Percentiles rank a stretch among this genome's conserved stretches.
Evolutionary conservation across 2,329 filamentous ascomycete species (phyloP).

Genomic region (Colletotrichum musicola): DNA sequence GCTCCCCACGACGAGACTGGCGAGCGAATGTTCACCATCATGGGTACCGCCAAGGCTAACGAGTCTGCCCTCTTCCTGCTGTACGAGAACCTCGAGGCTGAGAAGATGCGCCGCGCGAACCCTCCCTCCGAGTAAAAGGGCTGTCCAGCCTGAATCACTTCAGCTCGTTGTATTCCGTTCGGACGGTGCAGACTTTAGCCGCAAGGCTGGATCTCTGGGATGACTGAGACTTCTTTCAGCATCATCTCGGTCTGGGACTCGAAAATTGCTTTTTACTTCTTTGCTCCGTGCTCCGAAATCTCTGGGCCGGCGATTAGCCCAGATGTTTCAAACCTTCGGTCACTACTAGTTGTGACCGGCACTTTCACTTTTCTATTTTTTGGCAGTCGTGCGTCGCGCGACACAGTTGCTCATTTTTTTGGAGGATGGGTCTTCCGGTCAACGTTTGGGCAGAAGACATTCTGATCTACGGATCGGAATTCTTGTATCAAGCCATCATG

Average conservation of each 20-base stretch:
- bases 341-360: slow-evolving; percentile 7
- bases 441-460: slow-evolving; percentile 36
- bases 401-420: slow-evolving; percentile 26
- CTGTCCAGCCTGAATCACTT: slow-evolving; percentile 18
- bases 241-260: slow-evolving; percentile 21
- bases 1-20: slow-evolving; percentile 96
- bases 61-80: slow-evolving; percentile 96
- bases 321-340: slow-evolving; percentile 12
- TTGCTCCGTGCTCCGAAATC: slow-evolving; percentile 6
- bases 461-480: slow-evolving; percentile 28
- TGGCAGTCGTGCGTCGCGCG: neutral
- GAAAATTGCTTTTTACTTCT: slow-evolving; percentile 19
- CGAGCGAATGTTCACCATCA: slow-evolving; percentile 99
- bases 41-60: slow-evolving; percentile 92
- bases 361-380: slow-evolving; percentile 24
- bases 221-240: neutral
- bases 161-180: slow-evolving; percentile 12
- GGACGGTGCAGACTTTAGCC: slow-evolving; percentile 36
- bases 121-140: slow-evolving; percentile 63
- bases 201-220: slow-evolving; percentile 30
- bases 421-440: slow-evolving; percentile 38
- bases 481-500: slow-evolving; percentile 28
- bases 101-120: slow-evolving; percentile 98
- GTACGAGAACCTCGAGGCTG: slow-evolving; percentile 98
- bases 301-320: slow-evolving; percentile 20